Evolutionary conservation across 2,329 filamentous ascomycete genomes (phyloP).

Genomic region (Pyrenophora seminiperda): DNA sequence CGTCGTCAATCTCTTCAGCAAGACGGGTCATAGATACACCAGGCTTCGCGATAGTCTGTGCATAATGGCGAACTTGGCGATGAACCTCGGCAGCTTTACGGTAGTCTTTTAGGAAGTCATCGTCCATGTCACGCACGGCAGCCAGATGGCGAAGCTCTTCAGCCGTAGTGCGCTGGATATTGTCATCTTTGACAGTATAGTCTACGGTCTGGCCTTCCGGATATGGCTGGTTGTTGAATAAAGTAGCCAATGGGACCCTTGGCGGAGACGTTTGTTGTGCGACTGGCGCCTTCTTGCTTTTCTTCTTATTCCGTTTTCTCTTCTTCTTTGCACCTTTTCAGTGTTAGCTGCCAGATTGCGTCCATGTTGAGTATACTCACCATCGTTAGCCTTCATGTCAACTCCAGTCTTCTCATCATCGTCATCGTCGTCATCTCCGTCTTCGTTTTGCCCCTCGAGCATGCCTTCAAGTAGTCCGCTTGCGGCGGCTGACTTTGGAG

Average conservation of each 20-base stretch:
- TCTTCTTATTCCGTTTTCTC: slow-evolving; percentile 69
- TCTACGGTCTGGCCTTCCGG: slow-evolving; percentile 77
- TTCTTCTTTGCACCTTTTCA: slow-evolving; percentile 71
- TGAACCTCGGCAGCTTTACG: slow-evolving; percentile 85
- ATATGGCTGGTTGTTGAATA: slow-evolving; percentile 72
- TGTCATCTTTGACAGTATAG: slow-evolving; percentile 68
- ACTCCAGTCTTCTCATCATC: slow-evolving; percentile 43
- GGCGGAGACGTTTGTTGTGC: slow-evolving; percentile 74
- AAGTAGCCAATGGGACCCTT: slow-evolving; percentile 69
- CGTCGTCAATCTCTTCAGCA: slow-evolving; percentile 80
- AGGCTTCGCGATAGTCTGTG: slow-evolving; percentile 76
- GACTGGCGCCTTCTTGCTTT: slow-evolving; percentile 65
- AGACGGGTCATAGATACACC: slow-evolving; percentile 78
- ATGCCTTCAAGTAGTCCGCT: slow-evolving; percentile 43
- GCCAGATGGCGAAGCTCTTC: slow-evolving; percentile 78
- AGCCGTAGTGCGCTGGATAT: slow-evolving; percentile 74
- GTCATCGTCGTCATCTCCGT: slow-evolving; percentile 57
- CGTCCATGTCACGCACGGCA: slow-evolving; percentile 69
- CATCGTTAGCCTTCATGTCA: slow-evolving; percentile 30
- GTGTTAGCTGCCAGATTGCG: slow-evolving; percentile 11
- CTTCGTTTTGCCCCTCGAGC: slow-evolving; percentile 54
- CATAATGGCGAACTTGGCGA: slow-evolving; percentile 81
- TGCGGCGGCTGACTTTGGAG: slow-evolving; percentile 42
- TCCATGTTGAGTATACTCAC: slow-evolving; percentile 13
- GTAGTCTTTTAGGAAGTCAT: slow-evolving; percentile 77